phyloP scores from a whole-genome alignment of 768 basidiomycete genomes.

The Clitopilus passeckerianus region DNA sequence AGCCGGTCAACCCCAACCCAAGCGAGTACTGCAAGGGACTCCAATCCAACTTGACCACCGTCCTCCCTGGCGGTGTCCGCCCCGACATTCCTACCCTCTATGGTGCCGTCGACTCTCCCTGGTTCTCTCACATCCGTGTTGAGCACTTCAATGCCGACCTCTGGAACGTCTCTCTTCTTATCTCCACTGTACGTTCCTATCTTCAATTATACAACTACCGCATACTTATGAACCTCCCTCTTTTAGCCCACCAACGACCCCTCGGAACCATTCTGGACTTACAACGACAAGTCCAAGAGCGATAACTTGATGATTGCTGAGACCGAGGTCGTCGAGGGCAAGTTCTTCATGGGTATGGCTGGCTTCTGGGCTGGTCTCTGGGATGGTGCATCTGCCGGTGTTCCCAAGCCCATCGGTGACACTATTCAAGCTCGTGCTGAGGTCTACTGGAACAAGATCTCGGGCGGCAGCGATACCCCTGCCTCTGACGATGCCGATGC shows the following conservation, averaged over 20 bases:
- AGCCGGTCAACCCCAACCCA: constrained; percentile 1
- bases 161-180: constrained; percentile 13
- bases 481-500: background rate
- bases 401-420: background rate
- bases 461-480: too few species aligned
- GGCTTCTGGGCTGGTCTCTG: constrained; percentile 6
- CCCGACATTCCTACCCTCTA: constrained; percentile 17
- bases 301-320: constrained; percentile 13
- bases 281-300: constrained; percentile 2
- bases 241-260: constrained; percentile 13
- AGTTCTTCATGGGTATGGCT: constrained; percentile 1
- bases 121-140: constrained; percentile 12
- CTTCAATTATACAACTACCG: background rate
- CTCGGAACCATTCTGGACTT: constrained; percentile 17
- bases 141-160: constrained; percentile 18
- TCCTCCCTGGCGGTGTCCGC: constrained; percentile 15
- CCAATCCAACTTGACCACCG: constrained; percentile 9
- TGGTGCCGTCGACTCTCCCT: constrained; percentile 11
- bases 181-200: constrained; percentile 7
- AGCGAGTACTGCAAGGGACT: constrained; percentile 12
- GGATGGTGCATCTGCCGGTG: constrained; percentile 5
- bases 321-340: constrained; percentile 4
- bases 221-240: background rate
- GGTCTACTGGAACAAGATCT: background rate
- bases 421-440: background rate